phyloP scores from a whole-genome alignment of 2,329 filamentous ascomycete genomes.

The Botrytis hyacinthi region DNA sequence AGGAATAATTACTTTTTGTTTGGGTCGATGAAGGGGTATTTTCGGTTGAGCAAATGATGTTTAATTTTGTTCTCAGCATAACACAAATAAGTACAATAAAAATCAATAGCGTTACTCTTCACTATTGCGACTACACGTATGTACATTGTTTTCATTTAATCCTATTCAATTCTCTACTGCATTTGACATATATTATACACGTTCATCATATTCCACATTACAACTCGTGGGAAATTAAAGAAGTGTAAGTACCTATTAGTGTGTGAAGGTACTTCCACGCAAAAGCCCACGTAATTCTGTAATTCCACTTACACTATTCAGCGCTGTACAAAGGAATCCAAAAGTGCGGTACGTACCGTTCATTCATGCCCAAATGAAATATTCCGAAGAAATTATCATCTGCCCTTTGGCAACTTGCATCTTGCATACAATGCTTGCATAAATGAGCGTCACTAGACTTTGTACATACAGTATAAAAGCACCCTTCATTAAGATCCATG shows the following conservation, averaged over 20 bases:
- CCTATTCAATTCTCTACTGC: background rate
- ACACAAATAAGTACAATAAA: background rate
- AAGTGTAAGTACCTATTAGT: background rate
- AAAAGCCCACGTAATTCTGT: background rate
- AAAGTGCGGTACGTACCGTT: constrained; percentile 13
- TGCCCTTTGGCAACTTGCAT: constrained; percentile 14
- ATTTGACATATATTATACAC: background rate
- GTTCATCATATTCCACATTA: background rate
- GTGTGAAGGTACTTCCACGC: background rate
- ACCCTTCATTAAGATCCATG: background rate
- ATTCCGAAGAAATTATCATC: constrained; percentile 12
- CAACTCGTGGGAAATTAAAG: background rate
- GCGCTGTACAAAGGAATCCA: background rate
- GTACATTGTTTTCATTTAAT: background rate
- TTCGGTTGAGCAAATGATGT: constrained; percentile 13
- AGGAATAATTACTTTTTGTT: background rate
- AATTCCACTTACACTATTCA: background rate
- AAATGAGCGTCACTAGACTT: constrained; percentile 17
- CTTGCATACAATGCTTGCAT: constrained; percentile 16
- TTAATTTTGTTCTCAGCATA: constrained; percentile 1
- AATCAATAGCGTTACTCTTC: background rate
- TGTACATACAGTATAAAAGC: background rate
- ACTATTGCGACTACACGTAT: background rate
- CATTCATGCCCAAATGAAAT: constrained; percentile 9
- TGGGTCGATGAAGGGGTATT: constrained; percentile 10